These are phyloP conservation scores for Melanogaster broomeanus DNA, from an alignment of 768 basidiomycete species.

Conservation along the genomic window DNA sequence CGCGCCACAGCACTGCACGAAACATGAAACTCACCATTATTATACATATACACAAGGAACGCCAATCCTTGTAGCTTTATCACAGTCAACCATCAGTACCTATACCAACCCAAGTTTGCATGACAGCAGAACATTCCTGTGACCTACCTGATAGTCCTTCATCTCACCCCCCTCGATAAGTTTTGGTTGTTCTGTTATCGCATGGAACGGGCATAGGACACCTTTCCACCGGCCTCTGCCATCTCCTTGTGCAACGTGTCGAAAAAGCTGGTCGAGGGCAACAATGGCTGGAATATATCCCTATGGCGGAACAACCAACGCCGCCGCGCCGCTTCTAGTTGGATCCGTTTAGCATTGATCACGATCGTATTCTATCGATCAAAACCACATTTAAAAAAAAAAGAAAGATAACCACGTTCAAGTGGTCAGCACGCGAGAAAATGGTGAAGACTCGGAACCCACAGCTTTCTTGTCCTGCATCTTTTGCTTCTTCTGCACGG, in stretches of 20 bases:
- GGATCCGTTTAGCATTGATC: constrained; percentile 37
- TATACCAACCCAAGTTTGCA: neutral
- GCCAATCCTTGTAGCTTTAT: constrained; percentile 59
- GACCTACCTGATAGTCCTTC: constrained; percentile 69
- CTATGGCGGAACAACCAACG: constrained; percentile 49
- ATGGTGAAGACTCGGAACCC: constrained; percentile 11
- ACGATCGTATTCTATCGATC: constrained; percentile 41
- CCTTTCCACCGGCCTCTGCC: constrained; percentile 27
- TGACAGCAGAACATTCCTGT: neutral
- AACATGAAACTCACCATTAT: constrained; percentile 49
- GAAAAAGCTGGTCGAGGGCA: constrained; percentile 45
- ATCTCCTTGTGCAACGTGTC: constrained; percentile 34
- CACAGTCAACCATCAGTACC: neutral
- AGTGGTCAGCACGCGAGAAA: too few relatives aligned
- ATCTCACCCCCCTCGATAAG: constrained; percentile 57
- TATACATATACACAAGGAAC: constrained; percentile 65
- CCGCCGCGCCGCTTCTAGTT: constrained; percentile 42
- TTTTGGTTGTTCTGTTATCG: constrained; percentile 47
- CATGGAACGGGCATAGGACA: constrained; percentile 36
- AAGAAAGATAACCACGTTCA: too few relatives aligned
- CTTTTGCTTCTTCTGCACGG: constrained; percentile 32
- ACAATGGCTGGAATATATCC: constrained; percentile 46
- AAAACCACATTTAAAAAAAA: neutral
- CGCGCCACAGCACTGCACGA: neutral
- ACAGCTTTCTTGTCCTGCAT: constrained; percentile 44